phyloP scores from a whole-genome alignment of 805 yeast genomes.

The Tetrapisispora phaffii region DNA sequence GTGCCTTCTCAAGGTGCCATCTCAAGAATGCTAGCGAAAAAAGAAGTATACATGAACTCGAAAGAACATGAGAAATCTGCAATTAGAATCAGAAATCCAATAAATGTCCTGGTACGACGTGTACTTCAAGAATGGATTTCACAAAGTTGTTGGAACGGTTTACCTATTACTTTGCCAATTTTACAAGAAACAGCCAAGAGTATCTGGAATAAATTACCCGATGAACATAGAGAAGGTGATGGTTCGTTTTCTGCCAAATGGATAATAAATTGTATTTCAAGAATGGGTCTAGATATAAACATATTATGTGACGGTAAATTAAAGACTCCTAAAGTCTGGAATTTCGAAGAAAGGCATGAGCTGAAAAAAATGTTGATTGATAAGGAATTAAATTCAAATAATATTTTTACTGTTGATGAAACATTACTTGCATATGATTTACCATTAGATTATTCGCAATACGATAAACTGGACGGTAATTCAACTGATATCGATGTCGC shows the following conservation, averaged over 20 bases:
- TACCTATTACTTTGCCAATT: conserved; percentile 55
- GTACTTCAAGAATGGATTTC: conserved; percentile 64
- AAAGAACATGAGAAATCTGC: conserved; percentile 42
- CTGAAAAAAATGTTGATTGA: conserved; percentile 36
- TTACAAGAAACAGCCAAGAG: conserved; percentile 53
- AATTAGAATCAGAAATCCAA: conserved; percentile 39
- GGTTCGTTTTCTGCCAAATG: conserved; percentile 59
- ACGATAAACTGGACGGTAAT: conserved; percentile 29
- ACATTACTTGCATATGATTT: conserved; percentile 48
- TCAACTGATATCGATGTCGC: conserved; percentile 33
- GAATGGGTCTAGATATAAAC: conserved; percentile 42
- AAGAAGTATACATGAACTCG: conserved; percentile 35
- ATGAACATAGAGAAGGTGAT: conserved; percentile 46
- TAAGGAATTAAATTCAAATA: conserved; percentile 37
- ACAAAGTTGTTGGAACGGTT: conserved; percentile 56
- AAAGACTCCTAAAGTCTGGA: conserved; percentile 48
- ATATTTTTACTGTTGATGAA: conserved; percentile 52
- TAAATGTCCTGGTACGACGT: conserved; percentile 43
- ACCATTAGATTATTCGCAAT: conserved; percentile 49
- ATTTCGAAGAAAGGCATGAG: conserved; percentile 44
- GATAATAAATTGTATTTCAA: conserved; percentile 38
- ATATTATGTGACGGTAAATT: conserved; percentile 38
- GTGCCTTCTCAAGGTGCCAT: conserved; percentile 63
- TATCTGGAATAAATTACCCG: conserved; percentile 53
- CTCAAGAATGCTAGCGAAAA: conserved; percentile 48